phyloP scores from a whole-genome alignment of 2,329 filamentous ascomycete genomes.

The Ascochyta fabae region DNA sequence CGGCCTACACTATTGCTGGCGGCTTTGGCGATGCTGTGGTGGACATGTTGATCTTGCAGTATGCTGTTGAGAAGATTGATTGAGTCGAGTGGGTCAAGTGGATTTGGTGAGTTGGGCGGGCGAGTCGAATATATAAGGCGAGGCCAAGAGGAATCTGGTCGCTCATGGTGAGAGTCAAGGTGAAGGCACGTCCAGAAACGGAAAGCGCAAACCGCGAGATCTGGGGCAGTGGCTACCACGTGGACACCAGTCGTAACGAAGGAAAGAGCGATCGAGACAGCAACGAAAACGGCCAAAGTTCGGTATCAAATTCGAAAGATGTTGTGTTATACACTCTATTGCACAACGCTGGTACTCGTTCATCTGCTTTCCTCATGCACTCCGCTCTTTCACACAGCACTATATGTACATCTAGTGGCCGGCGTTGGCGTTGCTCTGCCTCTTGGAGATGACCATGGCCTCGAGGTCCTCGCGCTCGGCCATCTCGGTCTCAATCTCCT shows the following conservation, averaged over 20 bases:
- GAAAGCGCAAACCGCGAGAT: background rate
- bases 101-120: background rate
- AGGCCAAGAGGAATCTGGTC: background rate
- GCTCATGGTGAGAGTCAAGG: background rate
- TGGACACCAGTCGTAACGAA: background rate
- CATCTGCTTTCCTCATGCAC: slow-evolving; percentile 21
- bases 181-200: background rate
- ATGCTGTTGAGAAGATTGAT: background rate
- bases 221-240: background rate
- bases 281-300: slow-evolving; percentile 6
- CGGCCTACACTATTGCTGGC: background rate
- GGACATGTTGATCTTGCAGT: background rate
- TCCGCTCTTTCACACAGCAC: slow-evolving; percentile 19
- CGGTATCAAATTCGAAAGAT: slow-evolving; percentile 26
- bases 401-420: slow-evolving; percentile 37
- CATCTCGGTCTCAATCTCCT: slow-evolving; percentile 70
- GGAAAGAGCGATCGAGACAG: background rate
- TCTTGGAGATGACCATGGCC: slow-evolving; percentile 64
- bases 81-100: background rate
- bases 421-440: slow-evolving; percentile 36
- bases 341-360: slow-evolving; percentile 33
- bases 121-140: background rate
- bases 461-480: slow-evolving; percentile 74
- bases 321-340: slow-evolving; percentile 51
- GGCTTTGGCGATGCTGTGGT: background rate